Conservation (phyloP, 768 basidiomycete species). For the Collybia mongolica region DNA sequence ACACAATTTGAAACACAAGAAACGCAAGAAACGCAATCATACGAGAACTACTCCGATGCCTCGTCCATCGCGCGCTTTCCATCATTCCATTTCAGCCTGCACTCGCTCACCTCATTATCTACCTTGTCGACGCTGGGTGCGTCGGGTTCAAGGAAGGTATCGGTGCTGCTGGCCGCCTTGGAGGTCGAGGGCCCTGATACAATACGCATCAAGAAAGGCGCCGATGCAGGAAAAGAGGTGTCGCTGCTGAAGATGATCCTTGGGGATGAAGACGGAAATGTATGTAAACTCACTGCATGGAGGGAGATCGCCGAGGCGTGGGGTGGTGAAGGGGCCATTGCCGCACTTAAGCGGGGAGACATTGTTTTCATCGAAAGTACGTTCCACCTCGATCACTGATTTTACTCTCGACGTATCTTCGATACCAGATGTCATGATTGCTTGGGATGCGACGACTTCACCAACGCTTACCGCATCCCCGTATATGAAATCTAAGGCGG, state of each 20-base stretch:
- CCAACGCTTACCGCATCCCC: constrained; percentile 67
- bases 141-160: constrained; percentile 48
- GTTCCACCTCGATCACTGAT: constrained; percentile 20
- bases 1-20: constrained; percentile 21
- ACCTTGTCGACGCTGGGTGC: constrained; percentile 27
- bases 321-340: constrained; percentile 46
- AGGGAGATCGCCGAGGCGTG: constrained; percentile 71
- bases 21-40: constrained; percentile 49
- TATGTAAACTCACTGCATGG: constrained; percentile 79
- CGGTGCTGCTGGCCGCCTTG: constrained; percentile 61
- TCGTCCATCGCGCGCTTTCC: constrained; percentile 77
- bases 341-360: constrained; percentile 66
- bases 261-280: constrained; percentile 66
- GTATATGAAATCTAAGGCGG: constrained; percentile 54
- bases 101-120: constrained; percentile 53
- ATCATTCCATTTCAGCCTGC: constrained; percentile 68
- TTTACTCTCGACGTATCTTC: constrained; percentile 2
- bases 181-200: constrained; percentile 78
- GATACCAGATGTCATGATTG: constrained; percentile 49
- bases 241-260: constrained; percentile 68
- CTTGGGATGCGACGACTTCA: constrained; percentile 41
- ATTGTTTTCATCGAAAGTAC: constrained; percentile 68
- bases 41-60: constrained; percentile 53
- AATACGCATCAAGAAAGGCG: constrained; percentile 65
- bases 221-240: constrained; percentile 68